Percentiles rank a stretch among this genome's conserved stretches.
Evolutionary conservation across 108 stramenopile species (phyloP).

Genomic region (Stephanodiscus triporus): DNA sequence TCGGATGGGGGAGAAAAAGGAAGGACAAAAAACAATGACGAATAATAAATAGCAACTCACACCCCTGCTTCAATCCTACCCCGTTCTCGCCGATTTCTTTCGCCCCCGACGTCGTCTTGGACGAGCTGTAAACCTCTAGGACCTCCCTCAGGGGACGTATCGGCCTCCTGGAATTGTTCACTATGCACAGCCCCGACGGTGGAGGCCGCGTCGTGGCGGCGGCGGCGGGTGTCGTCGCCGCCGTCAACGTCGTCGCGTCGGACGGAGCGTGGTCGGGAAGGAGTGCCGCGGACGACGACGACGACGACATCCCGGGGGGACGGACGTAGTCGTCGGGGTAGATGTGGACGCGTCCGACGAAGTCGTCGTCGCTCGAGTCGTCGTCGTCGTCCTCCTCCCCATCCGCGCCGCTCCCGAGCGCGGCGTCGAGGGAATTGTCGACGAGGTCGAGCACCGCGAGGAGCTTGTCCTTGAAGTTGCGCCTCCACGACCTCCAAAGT

Average conservation of each 20-base stretch:
- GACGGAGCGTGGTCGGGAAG: neutral
- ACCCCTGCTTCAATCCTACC: slow-evolving; percentile 78
- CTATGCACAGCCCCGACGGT: slow-evolving; percentile 51
- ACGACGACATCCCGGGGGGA: neutral
- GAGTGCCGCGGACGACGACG: too few relatives aligned
- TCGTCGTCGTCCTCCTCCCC: neutral
- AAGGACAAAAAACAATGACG: too few relatives aligned
- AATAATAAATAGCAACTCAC: slow-evolving; percentile 23
- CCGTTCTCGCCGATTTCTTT: slow-evolving; percentile 74
- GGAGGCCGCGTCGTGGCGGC: neutral
- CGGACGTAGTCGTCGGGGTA: slow-evolving; percentile 7
- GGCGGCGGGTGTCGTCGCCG: neutral
- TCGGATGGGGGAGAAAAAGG: too few relatives aligned
- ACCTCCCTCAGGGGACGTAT: slow-evolving; percentile 54
- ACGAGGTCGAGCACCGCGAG: slow-evolving; percentile 12
- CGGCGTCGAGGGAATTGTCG: slow-evolving; percentile 18
- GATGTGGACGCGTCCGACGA: slow-evolving; percentile 3
- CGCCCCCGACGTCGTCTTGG: slow-evolving; percentile 51
- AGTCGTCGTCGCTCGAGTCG: neutral
- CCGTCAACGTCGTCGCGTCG: neutral
- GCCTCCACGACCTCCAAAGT: slow-evolving; percentile 19
- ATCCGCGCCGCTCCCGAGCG: neutral
- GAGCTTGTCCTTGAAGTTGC: slow-evolving; percentile 17
- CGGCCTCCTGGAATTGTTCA: slow-evolving; percentile 53
- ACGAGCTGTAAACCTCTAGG: slow-evolving; percentile 66